phyloP scores from a whole-genome alignment of 768 basidiomycete genomes.

The Russula sp. region DNA sequence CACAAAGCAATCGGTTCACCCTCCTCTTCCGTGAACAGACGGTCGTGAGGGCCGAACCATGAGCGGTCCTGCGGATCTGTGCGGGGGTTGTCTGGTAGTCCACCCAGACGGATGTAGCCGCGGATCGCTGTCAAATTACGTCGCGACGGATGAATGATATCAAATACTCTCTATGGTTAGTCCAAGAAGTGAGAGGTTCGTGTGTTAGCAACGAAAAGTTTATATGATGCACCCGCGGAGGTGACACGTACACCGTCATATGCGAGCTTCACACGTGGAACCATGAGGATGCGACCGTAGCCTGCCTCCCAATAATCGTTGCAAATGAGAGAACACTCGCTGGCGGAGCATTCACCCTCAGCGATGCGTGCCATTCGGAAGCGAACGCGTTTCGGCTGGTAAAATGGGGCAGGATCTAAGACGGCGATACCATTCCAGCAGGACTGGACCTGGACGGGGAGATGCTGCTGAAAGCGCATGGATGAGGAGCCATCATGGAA shows the following conservation, averaged over 20 bases:
- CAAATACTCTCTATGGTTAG: slow-evolving; percentile 72
- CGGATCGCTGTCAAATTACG: slow-evolving; percentile 95
- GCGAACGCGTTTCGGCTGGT: slow-evolving; percentile 81
- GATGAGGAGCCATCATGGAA: slow-evolving; percentile 82
- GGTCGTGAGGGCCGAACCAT: slow-evolving; percentile 97
- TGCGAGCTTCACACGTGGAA: slow-evolving; percentile 92
- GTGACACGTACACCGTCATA: slow-evolving; percentile 71
- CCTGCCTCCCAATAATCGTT: slow-evolving; percentile 98
- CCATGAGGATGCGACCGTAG: slow-evolving; percentile 97
- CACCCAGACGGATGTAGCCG: slow-evolving; percentile 92
- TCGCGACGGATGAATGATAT: slow-evolving; percentile 87
- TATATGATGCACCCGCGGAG: background rate
- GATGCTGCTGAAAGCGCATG: slow-evolving; percentile 82
- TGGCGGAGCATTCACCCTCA: slow-evolving; percentile 91
- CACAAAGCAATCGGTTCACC: slow-evolving; percentile 67
- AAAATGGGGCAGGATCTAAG: slow-evolving; percentile 94
- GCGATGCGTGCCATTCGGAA: slow-evolving; percentile 93
- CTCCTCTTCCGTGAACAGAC: slow-evolving; percentile 90
- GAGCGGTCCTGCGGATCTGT: slow-evolving; percentile 97
- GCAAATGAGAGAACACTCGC: slow-evolving; percentile 94
- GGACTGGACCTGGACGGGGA: slow-evolving; percentile 94
- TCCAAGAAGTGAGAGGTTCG: background rate
- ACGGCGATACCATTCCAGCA: slow-evolving; percentile 99
- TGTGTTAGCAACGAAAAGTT: background rate
- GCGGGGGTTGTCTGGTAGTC: slow-evolving; percentile 90